Evolutionary conservation across 495 filamentous ascomycete species (phyloP).

Genomic region (Pyrenula massariospora): DNA sequence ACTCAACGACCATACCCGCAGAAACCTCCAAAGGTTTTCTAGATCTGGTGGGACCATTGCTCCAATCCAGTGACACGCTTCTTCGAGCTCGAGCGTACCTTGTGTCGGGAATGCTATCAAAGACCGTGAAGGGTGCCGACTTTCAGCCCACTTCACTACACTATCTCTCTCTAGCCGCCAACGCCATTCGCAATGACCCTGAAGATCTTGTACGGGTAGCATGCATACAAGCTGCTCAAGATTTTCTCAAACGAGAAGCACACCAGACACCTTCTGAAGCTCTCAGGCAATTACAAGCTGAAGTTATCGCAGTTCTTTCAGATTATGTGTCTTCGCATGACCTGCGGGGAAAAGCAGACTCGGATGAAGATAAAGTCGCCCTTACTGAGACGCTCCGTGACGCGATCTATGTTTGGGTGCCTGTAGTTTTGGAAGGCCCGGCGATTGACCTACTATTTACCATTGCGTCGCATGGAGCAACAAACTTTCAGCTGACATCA

Average conservation of each 20-base stretch:
- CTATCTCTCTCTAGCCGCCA: conserved; percentile 65
- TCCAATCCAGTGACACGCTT: conserved; percentile 54
- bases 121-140: conserved; percentile 38
- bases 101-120: conserved; percentile 62
- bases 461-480: conserved; percentile 75
- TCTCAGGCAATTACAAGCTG: conserved; percentile 50
- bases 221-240: conserved; percentile 79
- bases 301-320: conserved; percentile 65
- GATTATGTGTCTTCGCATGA: conserved; percentile 69
- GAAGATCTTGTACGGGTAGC: conserved; percentile 85
- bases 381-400: conserved; percentile 79
- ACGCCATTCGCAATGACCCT: conserved; percentile 43
- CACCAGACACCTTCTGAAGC: conserved; percentile 28
- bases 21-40: conserved; percentile 61
- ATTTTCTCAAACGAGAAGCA: conserved; percentile 48
- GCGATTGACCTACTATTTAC: conserved; percentile 81
- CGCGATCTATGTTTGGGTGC: conserved; percentile 65
- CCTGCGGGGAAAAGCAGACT: conserved; percentile 66
- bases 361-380: conserved; percentile 83
- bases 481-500: conserved; percentile 74
- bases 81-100: conserved; percentile 77
- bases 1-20: conserved; percentile 48
- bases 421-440: conserved; percentile 54
- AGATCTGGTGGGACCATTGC: conserved; percentile 66
- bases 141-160: conserved; percentile 40